Base-by-base conservation (phyloP, 257 asterid species). In the Coffea canephora region DNA sequence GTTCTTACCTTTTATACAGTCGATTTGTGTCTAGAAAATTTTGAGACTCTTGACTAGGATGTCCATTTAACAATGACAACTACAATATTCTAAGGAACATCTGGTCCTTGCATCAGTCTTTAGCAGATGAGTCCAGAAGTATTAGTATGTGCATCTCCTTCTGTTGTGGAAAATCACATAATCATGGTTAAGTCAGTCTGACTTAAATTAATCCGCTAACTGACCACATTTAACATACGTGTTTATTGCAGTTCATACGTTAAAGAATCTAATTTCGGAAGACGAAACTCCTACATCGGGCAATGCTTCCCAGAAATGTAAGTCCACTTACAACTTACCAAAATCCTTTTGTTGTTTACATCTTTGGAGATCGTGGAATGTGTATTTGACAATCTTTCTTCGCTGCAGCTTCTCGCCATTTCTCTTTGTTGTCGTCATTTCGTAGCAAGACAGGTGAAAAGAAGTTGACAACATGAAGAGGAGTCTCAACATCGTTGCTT, bases 181-280 rank as follows among this genome's bases (percentile, higher is more conserved):
- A 16, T 71, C 6, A 8, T 19, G 12, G 34, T 55, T 39, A 49
- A 36, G 48, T 36, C 50, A 19, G 25, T 77, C 27, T 68, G 70
- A 13, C 15, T 59, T 2, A 27, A 16, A 6, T 13, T 52, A 15
- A 45, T 41, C 57, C 48, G n/a, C 66, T 7, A 41, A n/a, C 86
- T 78, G 59, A 77, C 73, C 34, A 36, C 52, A 68, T 49, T 49
- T 14, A 62, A 46, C 2, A 25, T 34, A 50, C 43, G 15, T 46
- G 10, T 69, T 16, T 52, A 48, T 27, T 86, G 73, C 97, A 95
- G 99, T 86, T 85, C 78, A 83, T 83, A 95, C 97, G 75, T 81
- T 95, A 76, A 93, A 91, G 91, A 95, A 90, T 81, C 89, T 93
- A 65, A 89, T 92, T 82, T 90, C 90, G 18, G 93, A 86, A 83